Percentiles rank a stretch among this genome's conserved stretches.
Conservation (phyloP, 805 yeast species). For the Yarrowia sp. region DNA sequence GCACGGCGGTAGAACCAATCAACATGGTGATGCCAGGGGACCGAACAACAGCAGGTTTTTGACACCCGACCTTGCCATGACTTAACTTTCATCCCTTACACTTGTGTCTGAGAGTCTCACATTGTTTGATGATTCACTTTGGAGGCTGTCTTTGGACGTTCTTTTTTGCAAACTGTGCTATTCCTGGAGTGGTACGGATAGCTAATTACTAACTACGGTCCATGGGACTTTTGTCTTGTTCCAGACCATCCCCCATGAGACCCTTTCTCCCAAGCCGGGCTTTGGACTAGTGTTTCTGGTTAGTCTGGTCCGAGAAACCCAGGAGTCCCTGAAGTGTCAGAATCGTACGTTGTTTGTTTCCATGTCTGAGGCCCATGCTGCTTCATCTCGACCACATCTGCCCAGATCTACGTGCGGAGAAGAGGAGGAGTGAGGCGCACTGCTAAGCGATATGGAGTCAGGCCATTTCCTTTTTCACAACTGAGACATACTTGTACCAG, state of each 20-base stretch:
- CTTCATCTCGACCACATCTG: neutral
- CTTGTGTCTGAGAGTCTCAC: too few species aligned
- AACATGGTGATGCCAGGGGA: slow-evolving; percentile 16
- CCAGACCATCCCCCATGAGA: too few species aligned
- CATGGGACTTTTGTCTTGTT: too few species aligned
- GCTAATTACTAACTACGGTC: too few species aligned
- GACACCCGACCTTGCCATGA: too few species aligned
- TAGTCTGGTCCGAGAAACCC: neutral
- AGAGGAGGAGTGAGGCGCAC: slow-evolving; percentile 4
- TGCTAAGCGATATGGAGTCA: neutral
- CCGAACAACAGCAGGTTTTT: too few species aligned
- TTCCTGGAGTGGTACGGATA: too few species aligned
- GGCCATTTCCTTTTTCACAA: slow-evolving; percentile 10
- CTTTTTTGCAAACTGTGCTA: too few species aligned
- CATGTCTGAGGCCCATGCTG: neutral
- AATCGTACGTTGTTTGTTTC: slow-evolving; percentile 2
- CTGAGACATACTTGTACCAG: slow-evolving; percentile 13
- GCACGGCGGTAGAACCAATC: slow-evolving; percentile 7
- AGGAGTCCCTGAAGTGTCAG: neutral
- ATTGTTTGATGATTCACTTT: too few species aligned
- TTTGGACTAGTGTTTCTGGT: neutral
- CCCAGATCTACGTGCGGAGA: neutral
- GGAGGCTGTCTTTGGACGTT: too few species aligned
- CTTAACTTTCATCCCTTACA: too few species aligned
- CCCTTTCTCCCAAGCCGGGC: too few species aligned